Evolutionary conservation across 139 green algal genomes (phyloP).

Genomic region (Micractinium sp.): DNA sequence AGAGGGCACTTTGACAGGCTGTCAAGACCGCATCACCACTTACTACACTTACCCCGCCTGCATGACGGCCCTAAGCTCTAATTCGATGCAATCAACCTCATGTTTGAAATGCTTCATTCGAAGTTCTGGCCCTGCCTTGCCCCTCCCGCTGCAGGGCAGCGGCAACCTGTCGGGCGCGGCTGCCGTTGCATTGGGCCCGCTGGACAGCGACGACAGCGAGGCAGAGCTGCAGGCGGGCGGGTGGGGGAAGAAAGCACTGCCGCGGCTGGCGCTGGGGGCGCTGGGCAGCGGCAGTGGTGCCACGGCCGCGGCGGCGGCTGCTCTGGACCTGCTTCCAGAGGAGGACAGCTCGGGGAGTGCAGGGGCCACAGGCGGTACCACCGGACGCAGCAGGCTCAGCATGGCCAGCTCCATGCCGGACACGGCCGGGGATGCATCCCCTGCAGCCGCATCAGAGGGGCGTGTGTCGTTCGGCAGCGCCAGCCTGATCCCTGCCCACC

Average conservation of each 20-base stretch:
- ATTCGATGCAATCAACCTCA: background rate
- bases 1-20: too few species aligned
- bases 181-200: too few species aligned
- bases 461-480: background rate
- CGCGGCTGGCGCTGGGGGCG: background rate
- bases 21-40: too few species aligned
- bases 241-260: conserved; percentile 1
- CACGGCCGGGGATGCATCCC: background rate
- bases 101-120: too few species aligned
- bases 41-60: too few species aligned
- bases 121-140: background rate
- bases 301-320: background rate
- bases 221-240: background rate
- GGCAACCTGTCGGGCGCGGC: conserved; percentile 32
- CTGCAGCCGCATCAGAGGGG: background rate
- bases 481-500: background rate
- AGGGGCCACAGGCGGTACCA: background rate
- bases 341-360: conserved; percentile 22
- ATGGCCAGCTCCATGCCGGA: background rate
- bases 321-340: conserved; percentile 9
- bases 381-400: background rate
- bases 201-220: conserved; percentile 30
- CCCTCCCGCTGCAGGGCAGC: conserved; percentile 62
- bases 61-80: background rate
- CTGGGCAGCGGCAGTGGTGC: background rate